Evolutionary conservation across 1,284 basidiomycete genomes (phyloP).

Genomic region (Anthracocystis panici-leucophaei): DNA sequence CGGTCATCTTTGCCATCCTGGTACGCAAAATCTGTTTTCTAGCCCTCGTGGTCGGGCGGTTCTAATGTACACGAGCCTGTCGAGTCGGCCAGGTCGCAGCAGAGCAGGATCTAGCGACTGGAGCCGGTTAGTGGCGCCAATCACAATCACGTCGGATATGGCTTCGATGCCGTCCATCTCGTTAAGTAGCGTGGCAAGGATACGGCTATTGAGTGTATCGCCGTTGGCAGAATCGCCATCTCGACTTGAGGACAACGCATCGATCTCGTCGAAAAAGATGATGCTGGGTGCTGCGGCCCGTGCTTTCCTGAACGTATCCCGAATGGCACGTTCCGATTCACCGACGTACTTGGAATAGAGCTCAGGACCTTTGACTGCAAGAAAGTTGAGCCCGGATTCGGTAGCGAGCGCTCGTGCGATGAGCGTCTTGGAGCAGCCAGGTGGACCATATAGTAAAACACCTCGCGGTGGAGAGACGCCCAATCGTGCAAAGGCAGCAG

Average conservation of each 20-base stretch:
- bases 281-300: constrained; percentile 92
- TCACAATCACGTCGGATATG: constrained; percentile 88
- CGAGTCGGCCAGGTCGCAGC: constrained; percentile 94
- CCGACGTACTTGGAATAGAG: constrained; percentile 96
- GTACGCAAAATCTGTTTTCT: constrained; percentile 87
- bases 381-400: constrained; percentile 94
- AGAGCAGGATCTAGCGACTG: constrained; percentile 92
- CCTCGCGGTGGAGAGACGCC: constrained; percentile 91
- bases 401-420: constrained; percentile 92
- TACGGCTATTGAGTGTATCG: constrained; percentile 82
- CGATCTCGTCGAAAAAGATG: constrained; percentile 98
- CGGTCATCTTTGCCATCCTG: constrained; percentile 81
- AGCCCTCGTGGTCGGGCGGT: constrained; percentile 83
- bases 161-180: constrained; percentile 98
- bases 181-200: constrained; percentile 91
- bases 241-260: constrained; percentile 87
- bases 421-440: constrained; percentile 96
- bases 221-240: constrained; percentile 72
- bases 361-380: constrained; percentile 99
- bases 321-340: constrained; percentile 92
- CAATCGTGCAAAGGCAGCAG: constrained; percentile 84
- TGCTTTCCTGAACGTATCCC: constrained; percentile 95
- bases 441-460: constrained; percentile 93
- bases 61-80: constrained; percentile 96
- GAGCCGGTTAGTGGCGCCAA: constrained; percentile 96